Evolutionary conservation across 139 green algal genomes (phyloP), one percentile per base, ranked within the genome.

Genomic region (Picochlorum costavermella): DNA sequence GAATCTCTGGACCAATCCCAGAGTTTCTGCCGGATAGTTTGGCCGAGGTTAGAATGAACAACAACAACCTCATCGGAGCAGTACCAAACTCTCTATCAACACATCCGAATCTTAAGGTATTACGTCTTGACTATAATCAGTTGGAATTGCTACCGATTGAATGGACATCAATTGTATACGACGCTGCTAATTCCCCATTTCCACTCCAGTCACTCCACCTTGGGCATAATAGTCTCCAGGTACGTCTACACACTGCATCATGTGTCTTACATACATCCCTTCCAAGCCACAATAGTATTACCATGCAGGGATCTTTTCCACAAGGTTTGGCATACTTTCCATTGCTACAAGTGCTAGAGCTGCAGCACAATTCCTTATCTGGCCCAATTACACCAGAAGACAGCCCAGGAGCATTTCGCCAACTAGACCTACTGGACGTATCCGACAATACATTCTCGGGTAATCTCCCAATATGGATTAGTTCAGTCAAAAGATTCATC

Each of bases 51-150:
- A 16, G 43, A 23, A 16, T 61, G 11, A 45, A 29, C 30, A 45
- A 29, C 4, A 61, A 61, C 46, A n/a, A 61, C 6, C 56, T 61
- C 28, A 61, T 45, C 11, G 56, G 56, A 23, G 28, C 28, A 12
- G 28, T 61, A 0, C 56, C 56, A 29, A 10, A 46, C 46, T 44
- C 56, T 0, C 25, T 46, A 23, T 26, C 56, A 2, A 45, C 56
- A 5, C 56, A 61, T 28, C 56, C 2, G 2, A 30, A 30, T 26
- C 29, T 61, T 17, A 1, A 23, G 3, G 26, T 2, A 23, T 16
- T 61, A 14, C 11, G 26, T 13, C 28, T 23, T 11, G 14, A 31
- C 20, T 17, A 61, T 14, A 61, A 61, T 45, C 14, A 61, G 28
- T 9, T 61, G 10, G 43, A 17, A 26, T 8, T 4, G 1, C 29